These are phyloP conservation scores for Debaryomyces sp. DNA, from an alignment of 1,139 yeast genomes.

Conservation along the genomic window DNA sequence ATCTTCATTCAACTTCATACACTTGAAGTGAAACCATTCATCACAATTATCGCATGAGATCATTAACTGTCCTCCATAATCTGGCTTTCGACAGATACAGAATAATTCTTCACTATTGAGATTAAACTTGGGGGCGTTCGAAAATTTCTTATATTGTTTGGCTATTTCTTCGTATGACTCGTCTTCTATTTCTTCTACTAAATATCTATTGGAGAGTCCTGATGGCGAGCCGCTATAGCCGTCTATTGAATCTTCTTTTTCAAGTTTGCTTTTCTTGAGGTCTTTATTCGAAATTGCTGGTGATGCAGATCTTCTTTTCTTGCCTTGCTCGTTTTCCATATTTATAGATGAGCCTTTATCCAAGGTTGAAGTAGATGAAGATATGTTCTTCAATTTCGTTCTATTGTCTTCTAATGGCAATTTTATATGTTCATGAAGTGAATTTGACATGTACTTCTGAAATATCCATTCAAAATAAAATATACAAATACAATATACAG, in stretches of 20 bases:
- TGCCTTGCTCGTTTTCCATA: not conserved
- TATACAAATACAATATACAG: constrained; percentile 2
- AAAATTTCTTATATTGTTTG: constrained; percentile 47
- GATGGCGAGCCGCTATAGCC: not conserved
- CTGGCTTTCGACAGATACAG: constrained; percentile 81
- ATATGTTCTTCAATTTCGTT: not conserved
- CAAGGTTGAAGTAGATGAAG: not conserved
- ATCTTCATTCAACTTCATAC: constrained; percentile 62
- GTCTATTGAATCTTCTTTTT: not conserved
- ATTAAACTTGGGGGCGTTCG: constrained; percentile 46
- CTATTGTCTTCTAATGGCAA: not conserved
- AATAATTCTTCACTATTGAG: constrained; percentile 63
- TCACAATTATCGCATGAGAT: constrained; percentile 94
- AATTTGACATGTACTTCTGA: not conserved
- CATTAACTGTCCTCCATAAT: constrained; percentile 78
- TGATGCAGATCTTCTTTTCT: constrained; percentile 10
- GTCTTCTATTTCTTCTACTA: constrained; percentile 5
- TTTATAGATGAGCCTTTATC: not conserved
- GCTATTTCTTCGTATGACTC: constrained; percentile 45
- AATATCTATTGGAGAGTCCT: not conserved
- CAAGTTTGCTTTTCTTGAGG: constrained; percentile 1
- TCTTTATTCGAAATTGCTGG: constrained; percentile 7
- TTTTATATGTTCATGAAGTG: not conserved
- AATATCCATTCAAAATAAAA: not conserved
- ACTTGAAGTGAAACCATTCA: constrained; percentile 90